Conservation (phyloP, 345 rosid genomes). For the Dipteronia dyeriana region DNA sequence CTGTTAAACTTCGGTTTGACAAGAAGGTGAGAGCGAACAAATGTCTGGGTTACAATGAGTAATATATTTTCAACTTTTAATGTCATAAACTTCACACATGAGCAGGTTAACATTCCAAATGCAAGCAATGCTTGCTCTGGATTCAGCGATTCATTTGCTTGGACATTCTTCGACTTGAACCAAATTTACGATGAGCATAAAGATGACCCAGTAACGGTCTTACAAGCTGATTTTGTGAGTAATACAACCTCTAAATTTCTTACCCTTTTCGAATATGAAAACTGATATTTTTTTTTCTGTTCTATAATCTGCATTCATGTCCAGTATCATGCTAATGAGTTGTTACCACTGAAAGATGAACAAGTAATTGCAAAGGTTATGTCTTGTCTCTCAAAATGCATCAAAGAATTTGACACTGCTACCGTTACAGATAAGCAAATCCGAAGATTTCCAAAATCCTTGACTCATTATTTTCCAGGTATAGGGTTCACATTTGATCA, state of each 20-base stretch:
- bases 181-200: conserved; percentile 47
- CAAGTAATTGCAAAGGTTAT: conserved; percentile 36
- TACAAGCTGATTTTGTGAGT: conserved; percentile 61
- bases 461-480: conserved; percentile 69
- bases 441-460: conserved; percentile 43
- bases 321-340: conserved; percentile 55
- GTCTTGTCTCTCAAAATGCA: conserved; percentile 43
- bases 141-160: conserved; percentile 44
- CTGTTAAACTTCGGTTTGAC: conserved; percentile 49
- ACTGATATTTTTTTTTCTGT: neutral
- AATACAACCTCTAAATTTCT: neutral
- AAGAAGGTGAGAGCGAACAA: conserved; percentile 37
- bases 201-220: conserved; percentile 32
- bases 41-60: too few species aligned
- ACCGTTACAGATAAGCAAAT: conserved; percentile 42
- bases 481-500: conserved; percentile 3
- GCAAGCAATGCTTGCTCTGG: conserved; percentile 52
- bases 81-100: neutral
- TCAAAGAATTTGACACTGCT: conserved; percentile 42
- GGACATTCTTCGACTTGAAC: conserved; percentile 62
- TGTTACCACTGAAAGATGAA: conserved; percentile 50
- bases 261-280: neutral
- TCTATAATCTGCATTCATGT: neutral
- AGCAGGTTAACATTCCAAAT: conserved; percentile 51
- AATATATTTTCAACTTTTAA: too few species aligned